Evolutionary conservation across 352 stramenopile genomes (phyloP), one percentile per base, ranked within the genome.

Genomic region (Globisporangium abappressorium): DNA sequence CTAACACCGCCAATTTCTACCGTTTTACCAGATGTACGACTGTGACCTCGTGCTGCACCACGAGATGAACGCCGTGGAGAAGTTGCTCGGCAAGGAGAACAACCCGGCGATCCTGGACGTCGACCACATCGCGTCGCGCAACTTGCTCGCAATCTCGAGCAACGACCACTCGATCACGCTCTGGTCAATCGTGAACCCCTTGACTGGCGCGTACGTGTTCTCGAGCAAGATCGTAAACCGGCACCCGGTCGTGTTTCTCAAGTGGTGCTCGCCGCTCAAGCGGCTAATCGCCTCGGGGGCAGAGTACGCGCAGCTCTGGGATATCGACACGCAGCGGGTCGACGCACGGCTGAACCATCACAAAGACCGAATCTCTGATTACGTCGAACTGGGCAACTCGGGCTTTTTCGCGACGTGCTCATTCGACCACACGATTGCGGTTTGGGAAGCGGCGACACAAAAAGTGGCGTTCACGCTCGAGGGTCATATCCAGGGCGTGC

Each of bases 381-480:
- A 77, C 34, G 46, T 93, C 15, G 82, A 93, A 54, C 54, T 94
- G 4, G 69, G 76, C 2, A 68, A 71, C 5, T 82, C 85, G n/a
- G 69, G 72, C 7, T 70, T 90, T 24, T 79, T 96, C 26, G 84
- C 80, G 0, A 95, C 89, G 18, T 81, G 79, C 11, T 90, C 82
- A 15, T 94, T 93, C 62, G 89, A 96, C 69, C 76, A 87, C 38
- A 91, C 74, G 6, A 90, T 96, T 36, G 75, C 80, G 0, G 66
- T 95, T 12, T 93, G 87, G 80, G 85, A 91, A 54, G 68, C 82
- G 7, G 71, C 88, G 9, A 76, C 79, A 3, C 55, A 81, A 54
- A 57, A 72, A 43, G 69, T 84, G n/a, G 72, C 74, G 1, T 92
- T 84, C 65, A 73, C 82, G n/a, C 82, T 95, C 11, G 57, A 75